Evolutionary conservation across 164 flowering plant species (phyloP).

Genomic region (Cinnamomum chago): DNA sequence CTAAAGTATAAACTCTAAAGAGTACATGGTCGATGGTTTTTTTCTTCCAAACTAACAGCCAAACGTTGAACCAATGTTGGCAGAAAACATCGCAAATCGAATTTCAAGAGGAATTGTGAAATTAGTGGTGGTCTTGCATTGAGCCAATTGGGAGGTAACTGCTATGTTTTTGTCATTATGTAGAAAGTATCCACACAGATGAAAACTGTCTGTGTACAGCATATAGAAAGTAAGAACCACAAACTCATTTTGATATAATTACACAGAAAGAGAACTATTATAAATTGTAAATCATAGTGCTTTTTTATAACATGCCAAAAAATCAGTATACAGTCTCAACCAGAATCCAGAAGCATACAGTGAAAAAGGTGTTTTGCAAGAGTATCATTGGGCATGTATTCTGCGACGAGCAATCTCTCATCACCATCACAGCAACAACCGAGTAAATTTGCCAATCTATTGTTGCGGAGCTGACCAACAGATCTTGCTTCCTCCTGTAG

Average conservation of each 20-base stretch:
- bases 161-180: too few relatives aligned
- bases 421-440: conserved; percentile 92
- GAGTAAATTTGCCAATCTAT: conserved; percentile 75
- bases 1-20: neutral
- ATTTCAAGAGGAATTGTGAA: neutral
- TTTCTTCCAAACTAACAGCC: neutral
- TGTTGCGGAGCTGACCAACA: conserved; percentile 82
- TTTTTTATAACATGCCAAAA: neutral
- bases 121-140: too few relatives aligned
- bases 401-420: conserved; percentile 85
- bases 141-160: too few relatives aligned
- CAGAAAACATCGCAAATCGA: neutral
- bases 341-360: conserved; percentile 46
- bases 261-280: too few relatives aligned
- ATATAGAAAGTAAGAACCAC: too few relatives aligned
- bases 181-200: too few relatives aligned
- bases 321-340: neutral
- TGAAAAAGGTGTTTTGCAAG: conserved; percentile 90
- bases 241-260: too few relatives aligned
- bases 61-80: neutral
- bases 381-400: conserved; percentile 90
- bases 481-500: conserved; percentile 84
- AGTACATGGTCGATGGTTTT: neutral
- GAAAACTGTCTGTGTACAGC: too few relatives aligned
- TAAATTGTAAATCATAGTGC: too few relatives aligned